Evolutionary conservation across 331 rosid genomes (phyloP), one percentile per base, ranked within the genome.

Genomic region (Malus hybrid): DNA sequence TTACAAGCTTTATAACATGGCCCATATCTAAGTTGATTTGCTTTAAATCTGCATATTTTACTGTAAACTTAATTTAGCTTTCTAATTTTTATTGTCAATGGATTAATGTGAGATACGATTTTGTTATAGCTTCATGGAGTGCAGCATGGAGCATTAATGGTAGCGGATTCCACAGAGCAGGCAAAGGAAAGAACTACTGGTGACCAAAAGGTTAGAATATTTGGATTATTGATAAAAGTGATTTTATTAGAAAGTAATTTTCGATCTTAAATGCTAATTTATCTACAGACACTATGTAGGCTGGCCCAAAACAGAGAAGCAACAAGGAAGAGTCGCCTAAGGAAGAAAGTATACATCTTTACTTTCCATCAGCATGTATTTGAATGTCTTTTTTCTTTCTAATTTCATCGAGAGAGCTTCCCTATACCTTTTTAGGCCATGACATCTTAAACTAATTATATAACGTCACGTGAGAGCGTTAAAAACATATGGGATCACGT

Each of bases 231-330:
- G 10, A 3, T 11, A 10, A 9, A 42, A 10, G 14, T 42, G 3
- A 10, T 42, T 73, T 13, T 4, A 59, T 28, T 28, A 28, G 29
- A 22, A 18, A 16, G 32, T 59, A 6, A 46, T 24, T 61, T 52
- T 19, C 71, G 18, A 65, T 79, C 69, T 74, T 0, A 46, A n/a
- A 64, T 50, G 14, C 7, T 24, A 7, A 5, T 29, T 6, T 31
- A 52, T 60, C 10, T 31, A 15, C 83, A 90, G 96, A 78, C 86
- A 4, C 86, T 88, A 31, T 89, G 96, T 3, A 76, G 97, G 80
- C 70, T 89, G 69, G 97, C 97, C 46, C 92, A 92, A 76, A 92
- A 92, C 81, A 89, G 93, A 33, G 97, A 92, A 79, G 97, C 96
- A 28, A 96, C 93, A 2, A 85, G 87, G 85, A 92, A 92, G 80